Conservation (phyloP, 169 alveolate species). For the Amoebophrya sp. region DNA sequence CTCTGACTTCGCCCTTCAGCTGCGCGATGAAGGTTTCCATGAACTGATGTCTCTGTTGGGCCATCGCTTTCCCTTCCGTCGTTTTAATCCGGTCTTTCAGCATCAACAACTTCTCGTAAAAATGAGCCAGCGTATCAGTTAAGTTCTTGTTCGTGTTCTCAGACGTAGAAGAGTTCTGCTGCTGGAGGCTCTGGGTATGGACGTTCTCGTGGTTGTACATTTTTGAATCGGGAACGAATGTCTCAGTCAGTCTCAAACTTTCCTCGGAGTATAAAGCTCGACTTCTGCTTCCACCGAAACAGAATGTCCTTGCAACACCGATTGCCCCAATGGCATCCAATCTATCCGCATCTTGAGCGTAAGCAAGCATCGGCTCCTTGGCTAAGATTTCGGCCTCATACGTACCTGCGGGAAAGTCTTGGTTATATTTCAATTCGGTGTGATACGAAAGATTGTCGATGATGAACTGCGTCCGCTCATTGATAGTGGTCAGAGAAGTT, state of each 20-base stretch:
- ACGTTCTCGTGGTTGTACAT: no score
- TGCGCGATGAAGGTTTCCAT: constrained; percentile 19
- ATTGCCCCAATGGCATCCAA: constrained; percentile 29
- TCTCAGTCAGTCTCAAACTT: no score
- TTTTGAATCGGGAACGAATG: no score
- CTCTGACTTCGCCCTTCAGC: neutral
- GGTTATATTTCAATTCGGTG: neutral
- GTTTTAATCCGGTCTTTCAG: constrained; percentile 26
- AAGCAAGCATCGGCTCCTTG: neutral
- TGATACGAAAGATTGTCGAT: neutral
- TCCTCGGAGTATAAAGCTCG: neutral
- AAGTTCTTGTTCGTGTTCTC: no score
- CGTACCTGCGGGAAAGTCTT: neutral
- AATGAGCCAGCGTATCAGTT: constrained; percentile 26
- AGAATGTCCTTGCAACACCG: neutral
- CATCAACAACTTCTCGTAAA: constrained; percentile 21
- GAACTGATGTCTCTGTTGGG: neutral
- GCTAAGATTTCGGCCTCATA: neutral
- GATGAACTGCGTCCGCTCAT: neutral
- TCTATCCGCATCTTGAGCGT: constrained; percentile 33
- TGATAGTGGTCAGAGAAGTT: neutral
- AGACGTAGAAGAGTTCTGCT: no score
- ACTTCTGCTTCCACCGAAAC: neutral
- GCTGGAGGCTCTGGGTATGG: no score
- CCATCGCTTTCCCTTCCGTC: neutral